Percentiles rank a stretch among this genome's conserved stretches.
phyloP scores from a whole-genome alignment of 768 basidiomycete genomes.

The Punctularia strigosozonata region DNA sequence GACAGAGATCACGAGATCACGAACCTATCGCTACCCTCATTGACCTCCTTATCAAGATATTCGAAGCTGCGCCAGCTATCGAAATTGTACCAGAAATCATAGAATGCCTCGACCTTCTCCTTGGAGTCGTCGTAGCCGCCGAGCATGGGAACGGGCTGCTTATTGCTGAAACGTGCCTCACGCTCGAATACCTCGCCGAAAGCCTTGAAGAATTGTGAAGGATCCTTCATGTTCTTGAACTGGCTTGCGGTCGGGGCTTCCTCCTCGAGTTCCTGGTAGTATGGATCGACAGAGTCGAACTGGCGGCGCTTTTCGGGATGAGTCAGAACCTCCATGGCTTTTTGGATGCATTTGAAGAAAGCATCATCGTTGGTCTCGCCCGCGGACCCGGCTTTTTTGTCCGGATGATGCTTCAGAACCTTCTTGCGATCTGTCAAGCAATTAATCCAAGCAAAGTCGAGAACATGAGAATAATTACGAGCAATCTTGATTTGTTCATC shows the following conservation, averaged over 20 bases:
- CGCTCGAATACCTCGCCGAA: slow-evolving; percentile 81
- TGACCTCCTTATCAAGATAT: slow-evolving; percentile 96
- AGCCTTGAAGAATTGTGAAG: slow-evolving; percentile 58
- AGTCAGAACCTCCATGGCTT: slow-evolving; percentile 90
- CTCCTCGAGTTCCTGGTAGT: slow-evolving; percentile 59
- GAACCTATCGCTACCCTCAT: slow-evolving; percentile 92
- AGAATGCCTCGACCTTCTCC: slow-evolving; percentile 81
- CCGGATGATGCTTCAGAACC: slow-evolving; percentile 97
- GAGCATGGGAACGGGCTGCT: slow-evolving; percentile 72
- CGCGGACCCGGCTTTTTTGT: slow-evolving; percentile 78
- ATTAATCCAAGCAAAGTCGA: no score
- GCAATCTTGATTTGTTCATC: slow-evolving; percentile 93
- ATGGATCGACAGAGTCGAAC: slow-evolving; percentile 92
- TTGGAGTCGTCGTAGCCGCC: slow-evolving; percentile 64
- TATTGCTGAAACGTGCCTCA: slow-evolving; percentile 86
- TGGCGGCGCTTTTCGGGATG: slow-evolving; percentile 82
- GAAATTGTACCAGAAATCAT: slow-evolving; percentile 99
- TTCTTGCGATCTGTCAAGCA: slow-evolving; percentile 80
- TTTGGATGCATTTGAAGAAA: slow-evolving; percentile 99
- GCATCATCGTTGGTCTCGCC: slow-evolving; percentile 91
- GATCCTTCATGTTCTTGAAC: slow-evolving; percentile 36
- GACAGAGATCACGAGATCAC: slow-evolving; percentile 14
- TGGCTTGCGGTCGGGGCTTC: slow-evolving; percentile 61
- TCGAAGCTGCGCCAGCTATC: slow-evolving; percentile 98
- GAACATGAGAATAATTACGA: slow-evolving; percentile 52